Percentiles rank a stretch among this genome's conserved stretches.
Conservation (phyloP, 345 rosid genomes). For the Gossypium longicalyx region DNA sequence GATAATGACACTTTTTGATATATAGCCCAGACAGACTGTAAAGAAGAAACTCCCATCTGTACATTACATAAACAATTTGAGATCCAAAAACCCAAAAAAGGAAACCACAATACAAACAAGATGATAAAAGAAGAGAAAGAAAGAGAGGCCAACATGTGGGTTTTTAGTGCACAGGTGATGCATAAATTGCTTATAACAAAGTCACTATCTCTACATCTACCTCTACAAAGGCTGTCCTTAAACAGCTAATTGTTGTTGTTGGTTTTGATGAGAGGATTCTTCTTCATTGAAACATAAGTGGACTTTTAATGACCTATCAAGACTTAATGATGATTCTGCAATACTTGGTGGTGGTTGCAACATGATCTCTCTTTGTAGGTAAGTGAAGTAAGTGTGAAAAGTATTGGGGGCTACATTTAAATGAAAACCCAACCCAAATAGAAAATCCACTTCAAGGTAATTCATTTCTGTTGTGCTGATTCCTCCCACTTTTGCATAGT, state of each 20-base stretch:
- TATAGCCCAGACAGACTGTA: slow-evolving; percentile 29
- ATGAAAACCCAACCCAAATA: slow-evolving; percentile 75
- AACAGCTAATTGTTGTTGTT: slow-evolving; percentile 66
- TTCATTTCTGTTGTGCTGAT: slow-evolving; percentile 87
- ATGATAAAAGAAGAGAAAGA: neutral
- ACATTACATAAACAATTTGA: slow-evolving; percentile 17
- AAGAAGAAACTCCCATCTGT: slow-evolving; percentile 30
- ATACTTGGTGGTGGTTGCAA: slow-evolving; percentile 32
- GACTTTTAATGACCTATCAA: slow-evolving; percentile 31
- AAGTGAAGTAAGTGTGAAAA: slow-evolving; percentile 57
- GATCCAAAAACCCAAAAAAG: slow-evolving; percentile 25
- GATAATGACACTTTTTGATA: neutral
- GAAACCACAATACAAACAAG: slow-evolving; percentile 6
- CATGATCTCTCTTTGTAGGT: slow-evolving; percentile 66
- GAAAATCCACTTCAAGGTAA: slow-evolving; percentile 73
- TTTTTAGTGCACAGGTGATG: slow-evolving; percentile 12
- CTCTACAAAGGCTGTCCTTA: slow-evolving; percentile 15
- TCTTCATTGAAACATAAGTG: slow-evolving; percentile 57
- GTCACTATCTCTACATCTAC: slow-evolving; percentile 31
- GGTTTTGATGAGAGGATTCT: slow-evolving; percentile 64
- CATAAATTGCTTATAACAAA: slow-evolving; percentile 3
- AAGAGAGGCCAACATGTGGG: neutral
- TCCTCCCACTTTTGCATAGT: slow-evolving; percentile 93
- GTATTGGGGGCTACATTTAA: slow-evolving; percentile 75
- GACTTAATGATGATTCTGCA: slow-evolving; percentile 26